Percentiles rank a stretch among this genome's conserved stretches.
phyloP scores from a whole-genome alignment of 305 asterid genomes.

The Fraxinus sp. region DNA sequence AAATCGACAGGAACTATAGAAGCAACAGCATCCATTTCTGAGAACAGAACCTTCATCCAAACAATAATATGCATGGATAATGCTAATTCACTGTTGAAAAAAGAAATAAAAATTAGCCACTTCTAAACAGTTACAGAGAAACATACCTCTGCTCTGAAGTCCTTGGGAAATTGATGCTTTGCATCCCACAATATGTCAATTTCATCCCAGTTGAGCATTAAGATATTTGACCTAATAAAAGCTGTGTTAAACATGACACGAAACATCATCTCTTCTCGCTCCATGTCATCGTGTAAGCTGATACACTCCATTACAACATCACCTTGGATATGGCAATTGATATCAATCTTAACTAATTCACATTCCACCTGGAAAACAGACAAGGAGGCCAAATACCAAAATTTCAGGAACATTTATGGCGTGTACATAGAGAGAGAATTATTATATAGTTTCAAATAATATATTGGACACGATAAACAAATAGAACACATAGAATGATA shows the following conservation, averaged over 20 bases:
- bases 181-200: slow-evolving; percentile 83
- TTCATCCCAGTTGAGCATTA: slow-evolving; percentile 85
- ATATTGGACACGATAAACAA: background rate
- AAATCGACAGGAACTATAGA: slow-evolving; percentile 57
- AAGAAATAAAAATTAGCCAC: slow-evolving; percentile 25
- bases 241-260: slow-evolving; percentile 95
- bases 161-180: slow-evolving; percentile 78
- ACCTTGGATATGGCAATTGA: slow-evolving; percentile 85
- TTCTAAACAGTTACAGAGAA: slow-evolving; percentile 10
- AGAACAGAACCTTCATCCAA: slow-evolving; percentile 78
- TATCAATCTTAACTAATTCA: slow-evolving; percentile 79
- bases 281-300: slow-evolving; percentile 71
- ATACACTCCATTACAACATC: slow-evolving; percentile 93
- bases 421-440: background rate
- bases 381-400: slow-evolving; percentile 10
- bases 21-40: slow-evolving; percentile 82
- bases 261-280: slow-evolving; percentile 84
- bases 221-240: slow-evolving; percentile 86
- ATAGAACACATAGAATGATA: background rate
- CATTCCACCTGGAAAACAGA: slow-evolving; percentile 71
- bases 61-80: slow-evolving; percentile 26
- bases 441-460: background rate
- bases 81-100: slow-evolving; percentile 18
- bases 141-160: slow-evolving; percentile 88
- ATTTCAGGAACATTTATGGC: slow-evolving; percentile 7